A percentile compares a stretch with the other conserved stretches of the same genome.
Conservation (phyloP, 2,329 filamentous ascomycete genomes). For the Aspergillus luchuensis region DNA sequence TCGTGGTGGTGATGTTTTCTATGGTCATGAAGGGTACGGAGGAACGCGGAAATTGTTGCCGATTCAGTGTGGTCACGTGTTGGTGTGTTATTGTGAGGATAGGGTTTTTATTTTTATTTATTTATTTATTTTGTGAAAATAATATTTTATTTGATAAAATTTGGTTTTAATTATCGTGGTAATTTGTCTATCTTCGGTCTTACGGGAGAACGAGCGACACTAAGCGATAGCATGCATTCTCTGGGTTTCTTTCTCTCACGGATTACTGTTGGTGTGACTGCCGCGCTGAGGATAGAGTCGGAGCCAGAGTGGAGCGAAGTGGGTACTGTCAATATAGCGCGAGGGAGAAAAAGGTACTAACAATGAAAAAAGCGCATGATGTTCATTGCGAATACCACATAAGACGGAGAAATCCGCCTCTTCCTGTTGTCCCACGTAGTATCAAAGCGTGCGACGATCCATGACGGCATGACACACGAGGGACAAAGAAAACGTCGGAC, state of each 20-base stretch:
- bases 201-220: too few species aligned
- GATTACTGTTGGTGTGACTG: neutral
- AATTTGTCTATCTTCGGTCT: too few species aligned
- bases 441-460: neutral
- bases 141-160: too few species aligned
- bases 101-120: neutral
- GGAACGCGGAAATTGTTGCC: neutral
- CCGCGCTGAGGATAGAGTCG: neutral
- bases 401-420: constrained; percentile 5
- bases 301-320: neutral
- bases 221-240: too few species aligned
- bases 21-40: constrained; percentile 1
- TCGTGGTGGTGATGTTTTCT: neutral
- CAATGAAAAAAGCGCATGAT: constrained; percentile 1
- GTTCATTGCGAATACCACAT: constrained; percentile 1
- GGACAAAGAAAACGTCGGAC: neutral
- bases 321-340: neutral
- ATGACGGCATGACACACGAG: neutral
- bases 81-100: too few species aligned
- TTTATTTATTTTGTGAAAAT: too few species aligned
- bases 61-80: neutral
- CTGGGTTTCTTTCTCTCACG: neutral
- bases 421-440: neutral
- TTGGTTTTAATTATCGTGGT: too few species aligned
- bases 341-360: neutral